These are phyloP conservation scores for Paramyrothecium sp. DNA, from an alignment of 2,329 filamentous ascomycete genomes.

Conservation along the genomic window DNA sequence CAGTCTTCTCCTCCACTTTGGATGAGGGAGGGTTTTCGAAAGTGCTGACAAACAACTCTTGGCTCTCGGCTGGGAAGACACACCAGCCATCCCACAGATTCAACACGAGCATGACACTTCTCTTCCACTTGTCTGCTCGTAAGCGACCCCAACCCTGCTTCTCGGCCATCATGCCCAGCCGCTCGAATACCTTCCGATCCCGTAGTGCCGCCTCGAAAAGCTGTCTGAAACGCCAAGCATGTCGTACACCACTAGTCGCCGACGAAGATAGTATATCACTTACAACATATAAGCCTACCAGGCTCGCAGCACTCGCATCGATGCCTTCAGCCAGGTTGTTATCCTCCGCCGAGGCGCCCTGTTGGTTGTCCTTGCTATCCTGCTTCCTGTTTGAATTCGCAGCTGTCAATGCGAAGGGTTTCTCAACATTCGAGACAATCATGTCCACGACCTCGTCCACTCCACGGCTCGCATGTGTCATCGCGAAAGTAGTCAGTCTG, in stretches of 20 bases:
- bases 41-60: slow-evolving; percentile 66
- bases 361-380: slow-evolving; percentile 30
- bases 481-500: slow-evolving; percentile 82
- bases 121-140: slow-evolving; percentile 81
- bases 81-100: slow-evolving; percentile 71
- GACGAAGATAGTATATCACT: slow-evolving; percentile 77
- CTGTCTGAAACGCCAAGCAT: slow-evolving; percentile 83
- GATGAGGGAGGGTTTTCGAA: slow-evolving; percentile 68
- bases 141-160: slow-evolving; percentile 76
- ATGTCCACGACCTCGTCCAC: slow-evolving; percentile 90
- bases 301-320: slow-evolving; percentile 70
- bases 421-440: slow-evolving; percentile 77
- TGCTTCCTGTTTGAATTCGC: slow-evolving; percentile 60
- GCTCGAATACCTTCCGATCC: slow-evolving; percentile 68
- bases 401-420: slow-evolving; percentile 70
- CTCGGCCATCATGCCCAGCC: slow-evolving; percentile 71
- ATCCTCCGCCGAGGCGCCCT: slow-evolving; percentile 22
- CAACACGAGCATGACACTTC: slow-evolving; percentile 68
- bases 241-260: slow-evolving; percentile 73
- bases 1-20: slow-evolving; percentile 24
- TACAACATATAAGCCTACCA: slow-evolving; percentile 77
- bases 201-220: slow-evolving; percentile 74
- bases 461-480: slow-evolving; percentile 80
- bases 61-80: slow-evolving; percentile 71
- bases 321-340: slow-evolving; percentile 36